A percentile compares a stretch with the other conserved stretches of the same genome.
Conservation (phyloP, 1,139 yeast genomes). For the Zygotorulaspora mrakii region DNA sequence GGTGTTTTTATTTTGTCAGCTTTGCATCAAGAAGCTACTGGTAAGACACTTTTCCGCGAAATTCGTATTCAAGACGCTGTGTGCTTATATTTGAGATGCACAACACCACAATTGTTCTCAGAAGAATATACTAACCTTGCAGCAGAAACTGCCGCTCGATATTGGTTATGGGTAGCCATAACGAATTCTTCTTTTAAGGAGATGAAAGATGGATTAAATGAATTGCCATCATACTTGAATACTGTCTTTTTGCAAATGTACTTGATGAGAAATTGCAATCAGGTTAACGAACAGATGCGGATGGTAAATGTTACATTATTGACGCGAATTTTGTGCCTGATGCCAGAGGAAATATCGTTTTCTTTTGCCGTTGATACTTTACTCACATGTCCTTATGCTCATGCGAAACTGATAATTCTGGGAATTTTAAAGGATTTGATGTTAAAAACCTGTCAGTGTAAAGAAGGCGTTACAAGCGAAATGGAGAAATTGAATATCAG, state of each 20-base stretch:
- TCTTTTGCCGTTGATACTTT: slow-evolving; percentile 64
- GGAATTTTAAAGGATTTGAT: slow-evolving; percentile 66
- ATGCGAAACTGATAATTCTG: slow-evolving; percentile 55
- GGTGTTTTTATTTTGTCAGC: slow-evolving; percentile 37
- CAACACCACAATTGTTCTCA: slow-evolving; percentile 39
- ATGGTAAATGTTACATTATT: slow-evolving; percentile 45
- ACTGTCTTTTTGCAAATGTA: slow-evolving; percentile 47
- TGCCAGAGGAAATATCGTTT: slow-evolving; percentile 56
- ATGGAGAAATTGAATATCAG: slow-evolving; percentile 18
- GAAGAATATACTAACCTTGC: slow-evolving; percentile 32
- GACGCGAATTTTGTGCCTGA: slow-evolving; percentile 51
- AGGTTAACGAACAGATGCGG: slow-evolving; percentile 30
- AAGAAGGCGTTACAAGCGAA: slow-evolving; percentile 11
- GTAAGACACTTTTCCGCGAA: slow-evolving; percentile 14
- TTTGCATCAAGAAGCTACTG: slow-evolving; percentile 27
- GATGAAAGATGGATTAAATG: slow-evolving; percentile 26
- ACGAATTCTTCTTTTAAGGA: slow-evolving; percentile 34
- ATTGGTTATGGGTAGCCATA: slow-evolving; percentile 44
- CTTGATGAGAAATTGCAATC: slow-evolving; percentile 39
- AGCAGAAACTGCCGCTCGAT: slow-evolving; percentile 41
- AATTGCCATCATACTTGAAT: slow-evolving; percentile 35
- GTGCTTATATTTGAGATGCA: slow-evolving; percentile 35
- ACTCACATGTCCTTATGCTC: slow-evolving; percentile 61
- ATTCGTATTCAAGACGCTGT: slow-evolving; percentile 29
- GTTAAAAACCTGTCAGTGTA: slow-evolving; percentile 30